Evolutionary conservation across 2,329 filamentous ascomycete species (phyloP), one percentile per base, ranked within the genome.

Genomic region (Cadophora sp.): DNA sequence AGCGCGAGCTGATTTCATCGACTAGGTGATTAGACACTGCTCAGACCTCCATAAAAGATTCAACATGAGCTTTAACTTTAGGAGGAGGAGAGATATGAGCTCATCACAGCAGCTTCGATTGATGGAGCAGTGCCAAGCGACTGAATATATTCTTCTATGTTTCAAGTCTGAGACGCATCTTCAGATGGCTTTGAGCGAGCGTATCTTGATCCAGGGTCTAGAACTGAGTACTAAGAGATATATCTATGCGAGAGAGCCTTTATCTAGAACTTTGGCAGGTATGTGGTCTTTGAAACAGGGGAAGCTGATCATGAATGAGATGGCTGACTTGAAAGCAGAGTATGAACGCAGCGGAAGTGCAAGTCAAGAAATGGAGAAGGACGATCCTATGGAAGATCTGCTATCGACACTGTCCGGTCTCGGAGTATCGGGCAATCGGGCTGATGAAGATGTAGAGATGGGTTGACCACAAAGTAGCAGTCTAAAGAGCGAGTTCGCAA

Each of bases 401-500:
- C 18, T 58, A 2, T 16, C 36, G 22, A 20, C 1, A 3, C 27
- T 41, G 9, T 6, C n/a, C 3, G 11, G 13, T 24, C 43, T 58
- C 22, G 11, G 13, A 24, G 13, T 58, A 6, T 27, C 50, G 27
- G 33, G 50, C 11, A 3, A 53, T n/a, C 18, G 50, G 18, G 20
- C n/a, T 4, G 53, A 56, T 5, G 53, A 39, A 56, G 53, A 56
- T 41, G 11, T 56, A 22, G 33, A 56, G 18, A 56, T 56, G 53
- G 33, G 11, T 20, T 56, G 30, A 39, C 14, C 4, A 36, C 14
- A 39, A 22, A 20, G n/a, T 56, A 4, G 16, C 8, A 11, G 24
- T 3, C 4, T 14, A 22, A 39, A 16, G 30, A 36, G n/a, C 39
- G 53, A 39, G 16, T 8, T 50, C 20, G 50, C 24, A n/a, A 18